Conservation (phyloP, 768 basidiomycete species). For the Cystofilobasidium bisporidii region DNA sequence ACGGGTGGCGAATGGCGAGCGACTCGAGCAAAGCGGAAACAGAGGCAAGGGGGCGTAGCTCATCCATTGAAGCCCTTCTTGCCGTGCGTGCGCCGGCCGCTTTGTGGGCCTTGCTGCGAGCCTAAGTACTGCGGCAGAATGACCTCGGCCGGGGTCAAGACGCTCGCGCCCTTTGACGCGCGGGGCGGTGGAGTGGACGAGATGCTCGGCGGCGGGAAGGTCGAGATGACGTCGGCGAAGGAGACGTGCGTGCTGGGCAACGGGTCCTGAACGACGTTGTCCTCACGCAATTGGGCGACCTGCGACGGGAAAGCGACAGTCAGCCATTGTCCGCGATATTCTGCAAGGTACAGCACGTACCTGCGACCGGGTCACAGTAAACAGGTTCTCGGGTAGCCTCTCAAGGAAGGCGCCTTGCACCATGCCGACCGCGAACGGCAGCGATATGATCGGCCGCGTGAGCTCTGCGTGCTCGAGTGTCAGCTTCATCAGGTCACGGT, state of each 20-base stretch:
- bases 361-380: conserved; percentile 63
- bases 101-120: conserved; percentile 15
- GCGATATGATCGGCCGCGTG: conserved; percentile 51
- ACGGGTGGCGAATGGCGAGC: too few relatives aligned
- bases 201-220: conserved; percentile 38
- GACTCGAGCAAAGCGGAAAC: too few relatives aligned
- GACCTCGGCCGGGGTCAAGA: conserved; percentile 48
- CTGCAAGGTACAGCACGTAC: conserved; percentile 41
- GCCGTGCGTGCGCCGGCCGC: conserved; percentile 40
- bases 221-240: conserved; percentile 31
- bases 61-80: conserved; percentile 27
- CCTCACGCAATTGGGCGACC: conserved; percentile 55
- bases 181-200: conserved; percentile 33
- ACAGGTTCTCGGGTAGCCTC: conserved; percentile 53
- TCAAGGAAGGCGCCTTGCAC: conserved; percentile 60
- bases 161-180: conserved; percentile 29
- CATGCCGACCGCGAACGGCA: conserved; percentile 56
- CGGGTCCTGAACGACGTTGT: conserved; percentile 45
- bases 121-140: conserved; percentile 51
- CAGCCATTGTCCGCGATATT: conserved; percentile 6
- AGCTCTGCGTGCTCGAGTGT: conserved; percentile 51
- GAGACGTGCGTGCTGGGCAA: conserved; percentile 38
- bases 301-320: conserved; percentile 34
- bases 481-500: conserved; percentile 57
- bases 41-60: too few relatives aligned